Base-by-base conservation (phyloP, 2,329 filamentous ascomycete genomes). In the Fusarium hostae region DNA sequence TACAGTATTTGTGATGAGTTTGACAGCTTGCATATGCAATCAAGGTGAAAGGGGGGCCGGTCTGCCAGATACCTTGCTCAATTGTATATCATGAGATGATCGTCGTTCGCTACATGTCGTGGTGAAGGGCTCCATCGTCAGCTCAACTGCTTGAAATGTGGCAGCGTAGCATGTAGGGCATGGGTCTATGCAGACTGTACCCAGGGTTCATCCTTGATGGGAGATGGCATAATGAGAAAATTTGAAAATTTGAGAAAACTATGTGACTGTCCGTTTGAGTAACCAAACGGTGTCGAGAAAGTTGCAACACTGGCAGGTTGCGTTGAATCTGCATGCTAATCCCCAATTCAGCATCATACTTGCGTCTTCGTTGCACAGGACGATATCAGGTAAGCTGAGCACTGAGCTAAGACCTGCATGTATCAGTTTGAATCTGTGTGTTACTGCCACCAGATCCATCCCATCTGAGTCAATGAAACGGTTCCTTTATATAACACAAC, bases 41-140 rank as follows among this genome's bases (percentile, higher is more conserved):
- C 24, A 43, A 45, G 48, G 45, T 56, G 37, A 18, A 57, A 69
- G 40, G 64, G 65, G 66, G 63, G 57, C 69, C 60, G 63, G 63
- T 65, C 65, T 63, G 71, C 48, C 63, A 71, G 52, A 58, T 28
- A 34, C 41, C 22, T 64, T 48, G 22, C 40, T 45, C 37, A 34
- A 24, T 63, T 41, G 28, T 34, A 37, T 66, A 76, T 77, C 68
- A 77, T 77, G 62, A 74, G 73, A 73, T 75, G 75, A 77, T 75
- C 57, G 74, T 74, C 72, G 70, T 76, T 70, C 65, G 60, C 72
- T 73, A 68, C 67, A 72, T 43, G 64, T 59, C 32, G 69, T 60
- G 62, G 61, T 54, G 32, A 63, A 47, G 41, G 61, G 59, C 28
- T 47, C 60, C 64, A 57, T 63, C 44, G 41, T 63, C 69, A 66